A percentile compares a stretch with the other conserved stretches of the same genome.
Evolutionary conservation across 2,329 filamentous ascomycete genomes (phyloP).

Genomic region (Arthrobotrys conoides): DNA sequence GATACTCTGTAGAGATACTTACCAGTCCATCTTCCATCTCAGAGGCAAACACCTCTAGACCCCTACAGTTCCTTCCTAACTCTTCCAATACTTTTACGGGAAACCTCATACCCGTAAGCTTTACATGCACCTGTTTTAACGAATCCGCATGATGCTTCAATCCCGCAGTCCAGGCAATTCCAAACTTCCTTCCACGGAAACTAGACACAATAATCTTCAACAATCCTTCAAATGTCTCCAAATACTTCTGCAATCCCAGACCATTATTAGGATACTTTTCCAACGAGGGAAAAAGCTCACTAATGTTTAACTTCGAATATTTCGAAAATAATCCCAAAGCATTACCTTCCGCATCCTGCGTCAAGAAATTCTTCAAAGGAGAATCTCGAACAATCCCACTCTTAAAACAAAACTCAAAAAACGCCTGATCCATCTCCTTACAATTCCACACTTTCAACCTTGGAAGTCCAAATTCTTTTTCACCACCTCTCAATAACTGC

Average conservation of each 20-base stretch:
- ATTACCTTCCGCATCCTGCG: background rate
- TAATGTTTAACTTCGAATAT: constrained; percentile 20
- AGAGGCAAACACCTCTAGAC: constrained; percentile 25
- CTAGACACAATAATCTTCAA: constrained; percentile 21
- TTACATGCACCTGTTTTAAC: constrained; percentile 34
- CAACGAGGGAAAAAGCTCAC: constrained; percentile 1
- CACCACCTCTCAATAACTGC: background rate
- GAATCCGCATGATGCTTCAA: constrained; percentile 44
- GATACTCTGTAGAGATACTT: background rate
- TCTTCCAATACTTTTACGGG: background rate
- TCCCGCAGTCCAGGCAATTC: constrained; percentile 21
- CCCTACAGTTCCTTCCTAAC: constrained; percentile 30
- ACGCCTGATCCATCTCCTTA: constrained; percentile 5
- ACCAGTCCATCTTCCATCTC: constrained; percentile 37
- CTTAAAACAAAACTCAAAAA: constrained; percentile 24
- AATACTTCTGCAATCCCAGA: constrained; percentile 12
- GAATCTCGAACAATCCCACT: constrained; percentile 4
- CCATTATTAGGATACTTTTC: constrained; percentile 12
- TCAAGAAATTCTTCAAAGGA: constrained; percentile 20
- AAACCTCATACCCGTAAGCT: constrained; percentile 10
- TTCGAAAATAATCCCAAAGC: constrained; percentile 8
- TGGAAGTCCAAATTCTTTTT: constrained; percentile 12
- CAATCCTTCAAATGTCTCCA: constrained; percentile 36
- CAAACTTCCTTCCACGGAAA: background rate
- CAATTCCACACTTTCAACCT: constrained; percentile 27